Base-by-base conservation (phyloP, 208 protist genomes). In the Trypanosoma cruzi region DNA sequence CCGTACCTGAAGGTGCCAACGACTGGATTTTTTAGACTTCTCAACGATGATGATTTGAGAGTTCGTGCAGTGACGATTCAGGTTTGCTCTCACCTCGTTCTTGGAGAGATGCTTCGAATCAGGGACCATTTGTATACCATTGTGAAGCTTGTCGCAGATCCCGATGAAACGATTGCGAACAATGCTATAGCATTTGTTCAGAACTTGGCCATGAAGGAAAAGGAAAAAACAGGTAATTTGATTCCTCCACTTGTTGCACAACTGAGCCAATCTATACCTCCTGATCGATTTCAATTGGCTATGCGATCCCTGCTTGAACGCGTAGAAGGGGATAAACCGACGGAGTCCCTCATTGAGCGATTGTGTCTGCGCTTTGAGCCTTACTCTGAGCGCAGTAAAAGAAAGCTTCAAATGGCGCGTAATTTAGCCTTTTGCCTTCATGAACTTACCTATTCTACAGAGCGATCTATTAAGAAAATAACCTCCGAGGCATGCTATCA, bases 61-160 rank as follows among this genome's bases (percentile, higher is more conserved):
- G 92, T 96, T 64, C 82, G 92, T 29, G 88, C 92, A 4, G 87
- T 94, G 64, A 95, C 92, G 16, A 93, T 96, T 75, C 92, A 96
- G 73, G 89, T 96, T 34, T 96, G 92, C 77, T 95, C 92, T 10
- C 92, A 96, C 61, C 75, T 96, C 8, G 89, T 96, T 54, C 80
- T 96, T 48, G 83, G 87, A 10, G 92, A 96, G 42, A 96, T 96
- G 92, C 86, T 96, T 56, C 92, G 92, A 55, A 90, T 96, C 40
- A 76, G 82, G 50, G 89, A 96, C 56, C 87, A 95, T 76, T 71
- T 96, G 22, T 85, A 93, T 77, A 87, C 82, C 24, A 93, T 96
- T 53, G 83, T 96, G 13, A 89, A 89, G 67, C 82, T 96, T 16
- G 89, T 96, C 36, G 92, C 92, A 4, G 92, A 96, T 80, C 82